Evolutionary conservation across 2,329 filamentous ascomycete species (phyloP), one percentile per base, ranked within the genome.

Genomic region (Fusarium piperis): DNA sequence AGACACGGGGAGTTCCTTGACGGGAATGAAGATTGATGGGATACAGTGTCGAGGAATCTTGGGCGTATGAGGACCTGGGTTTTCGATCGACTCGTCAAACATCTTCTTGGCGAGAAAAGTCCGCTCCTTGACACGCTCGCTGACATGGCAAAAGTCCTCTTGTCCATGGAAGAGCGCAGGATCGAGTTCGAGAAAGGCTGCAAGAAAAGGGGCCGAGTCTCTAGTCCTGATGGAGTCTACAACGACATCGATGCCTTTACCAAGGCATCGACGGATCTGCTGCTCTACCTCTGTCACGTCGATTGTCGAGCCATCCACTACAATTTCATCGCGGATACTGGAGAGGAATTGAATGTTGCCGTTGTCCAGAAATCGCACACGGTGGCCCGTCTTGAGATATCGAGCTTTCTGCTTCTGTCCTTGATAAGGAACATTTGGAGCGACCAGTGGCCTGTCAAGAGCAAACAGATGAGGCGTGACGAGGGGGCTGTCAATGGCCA

Each of bases 401-500:
- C 82, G 78, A 71, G 79, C 77, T 48, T 70, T 78, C 13, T 62
- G 75, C 23, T 76, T 76, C 8, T 77, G 56, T 59, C 32, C 30
- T 16, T 55, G 62, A n/a, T 80, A 38, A 23, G 56, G 39, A 13
- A 56, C 61, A 12, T 44, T 59, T 3, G 76, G 73, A 56, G 83
- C 72, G 15, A 74, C 9, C 2, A 80, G 67, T 0, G 79, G 70
- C 10, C 70, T 70, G 5, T 80, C 80, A 0, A 76, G 74, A 1
- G 77, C 63, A 46, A 83, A 81, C 6, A 79, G 79, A 65, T 83
- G 81, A 3, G 79, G 79, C 0, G 79, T 81, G 13, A 81, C 62
- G 5, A 76, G 60, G 1, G 79, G 79, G 0, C 89, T 88, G 71
- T 91, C 88, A 35, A 92, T 86, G 4, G 90, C 83, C 3, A 92